phyloP scores from a whole-genome alignment of 257 asterid species.

The Solanum ossicruentum region DNA sequence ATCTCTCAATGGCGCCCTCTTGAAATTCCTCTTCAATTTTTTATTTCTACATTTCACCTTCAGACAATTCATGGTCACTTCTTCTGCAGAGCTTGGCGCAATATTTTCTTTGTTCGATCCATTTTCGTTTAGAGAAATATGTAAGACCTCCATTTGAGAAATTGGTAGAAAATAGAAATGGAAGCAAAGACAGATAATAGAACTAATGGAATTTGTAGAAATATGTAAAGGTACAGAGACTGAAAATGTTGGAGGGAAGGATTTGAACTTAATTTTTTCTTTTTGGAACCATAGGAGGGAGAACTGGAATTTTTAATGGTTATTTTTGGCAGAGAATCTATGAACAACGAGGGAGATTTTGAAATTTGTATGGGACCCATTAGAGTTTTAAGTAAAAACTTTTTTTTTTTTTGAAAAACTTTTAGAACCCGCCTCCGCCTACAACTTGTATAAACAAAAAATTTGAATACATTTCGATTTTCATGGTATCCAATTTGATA shows the following conservation, averaged over 20 bases:
- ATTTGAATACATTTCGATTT: neutral
- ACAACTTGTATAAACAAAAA: too few species aligned
- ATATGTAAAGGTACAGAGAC: neutral
- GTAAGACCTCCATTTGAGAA: neutral
- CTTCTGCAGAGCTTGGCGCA: conserved; percentile 4
- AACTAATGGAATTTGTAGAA: neutral
- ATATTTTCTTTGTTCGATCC: conserved; percentile 35
- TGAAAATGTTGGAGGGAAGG: conserved; percentile 16
- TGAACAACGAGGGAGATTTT: neutral
- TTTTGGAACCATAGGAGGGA: neutral
- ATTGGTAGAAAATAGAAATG: neutral
- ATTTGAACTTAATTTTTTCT: neutral
- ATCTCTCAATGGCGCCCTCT: conserved; percentile 33
- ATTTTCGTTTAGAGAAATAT: neutral
- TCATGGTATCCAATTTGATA: neutral
- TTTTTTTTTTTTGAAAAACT: too few species aligned
- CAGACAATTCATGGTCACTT: neutral
- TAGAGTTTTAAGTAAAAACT: neutral
- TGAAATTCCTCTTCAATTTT: conserved; percentile 1
- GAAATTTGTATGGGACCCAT: neutral
- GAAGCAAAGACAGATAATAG: neutral
- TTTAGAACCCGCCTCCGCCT: too few species aligned
- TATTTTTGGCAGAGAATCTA: neutral
- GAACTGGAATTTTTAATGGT: neutral
- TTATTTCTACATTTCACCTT: neutral